These are phyloP conservation scores for Chaetothyriales sp. DNA, from an alignment of 2,329 filamentous ascomycete species.

Conservation along the genomic window DNA sequence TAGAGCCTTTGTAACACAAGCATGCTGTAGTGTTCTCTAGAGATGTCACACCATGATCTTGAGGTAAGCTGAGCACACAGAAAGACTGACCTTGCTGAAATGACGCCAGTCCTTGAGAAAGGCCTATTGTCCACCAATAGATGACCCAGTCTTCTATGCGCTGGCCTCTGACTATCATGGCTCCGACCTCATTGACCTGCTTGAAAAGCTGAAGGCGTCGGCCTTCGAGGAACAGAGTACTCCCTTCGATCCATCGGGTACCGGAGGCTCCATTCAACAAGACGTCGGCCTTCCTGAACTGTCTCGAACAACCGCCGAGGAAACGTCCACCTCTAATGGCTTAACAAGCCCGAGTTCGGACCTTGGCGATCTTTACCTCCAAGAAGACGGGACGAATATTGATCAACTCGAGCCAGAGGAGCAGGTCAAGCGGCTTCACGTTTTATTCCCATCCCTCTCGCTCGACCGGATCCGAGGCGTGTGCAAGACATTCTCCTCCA, in stretches of 20 bases:
- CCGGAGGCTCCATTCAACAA: slow-evolving; percentile 13
- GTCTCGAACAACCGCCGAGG: slow-evolving; percentile 9
- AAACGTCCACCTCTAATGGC: slow-evolving; percentile 7
- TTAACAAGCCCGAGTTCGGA: slow-evolving; percentile 15
- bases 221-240: slow-evolving; percentile 47
- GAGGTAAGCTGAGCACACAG: neutral
- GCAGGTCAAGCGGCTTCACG: neutral
- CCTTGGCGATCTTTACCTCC: slow-evolving; percentile 9
- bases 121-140: slow-evolving; percentile 58
- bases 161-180: slow-evolving; percentile 52
- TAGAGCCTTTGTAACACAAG: neutral
- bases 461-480: neutral
- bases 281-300: slow-evolving; percentile 23
- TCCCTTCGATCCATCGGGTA: slow-evolving; percentile 14
- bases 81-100: neutral
- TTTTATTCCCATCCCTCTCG: neutral
- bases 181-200: slow-evolving; percentile 33
- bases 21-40: neutral
- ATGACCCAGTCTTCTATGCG: slow-evolving; percentile 61
- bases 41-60: neutral
- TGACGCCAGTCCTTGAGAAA: slow-evolving; percentile 26
- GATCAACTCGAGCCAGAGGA: neutral
- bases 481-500: neutral
- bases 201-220: slow-evolving; percentile 50
- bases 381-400: neutral